Conservation (phyloP, 2,329 filamentous ascomycete genomes). For the Diaporthe nobilis region DNA sequence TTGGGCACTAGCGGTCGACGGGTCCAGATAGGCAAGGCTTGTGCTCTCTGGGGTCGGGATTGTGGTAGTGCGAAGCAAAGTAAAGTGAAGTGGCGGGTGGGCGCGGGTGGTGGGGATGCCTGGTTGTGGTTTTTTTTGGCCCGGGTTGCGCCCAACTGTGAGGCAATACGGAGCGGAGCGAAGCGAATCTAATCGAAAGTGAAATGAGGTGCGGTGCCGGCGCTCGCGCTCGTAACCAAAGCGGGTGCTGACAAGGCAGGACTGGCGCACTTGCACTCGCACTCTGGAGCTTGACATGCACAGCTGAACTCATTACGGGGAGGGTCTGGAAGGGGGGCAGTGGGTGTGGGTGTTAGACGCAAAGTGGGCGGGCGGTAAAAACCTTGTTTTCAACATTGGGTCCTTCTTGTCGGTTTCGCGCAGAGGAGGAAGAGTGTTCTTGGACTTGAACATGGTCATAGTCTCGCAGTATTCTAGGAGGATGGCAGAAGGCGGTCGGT, state of each 20-base stretch:
- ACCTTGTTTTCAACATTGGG: conserved; percentile 48
- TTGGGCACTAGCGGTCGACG: conserved; percentile 13
- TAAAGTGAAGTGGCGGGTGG: conserved; percentile 31
- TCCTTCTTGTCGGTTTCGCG: conserved; percentile 48
- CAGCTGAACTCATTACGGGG: background rate
- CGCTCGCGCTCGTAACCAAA: background rate
- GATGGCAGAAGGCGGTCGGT: conserved; percentile 9
- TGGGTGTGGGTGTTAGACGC: conserved; percentile 16
- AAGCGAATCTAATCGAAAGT: conserved; percentile 10
- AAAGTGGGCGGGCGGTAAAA: conserved; percentile 38
- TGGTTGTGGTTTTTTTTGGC: conserved; percentile 25
- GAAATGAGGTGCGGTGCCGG: conserved; percentile 11
- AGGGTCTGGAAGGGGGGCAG: background rate
- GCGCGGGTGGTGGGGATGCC: conserved; percentile 14
- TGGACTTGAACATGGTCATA: conserved; percentile 47
- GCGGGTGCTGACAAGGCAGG: conserved; percentile 24
- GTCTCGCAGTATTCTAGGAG: conserved; percentile 1
- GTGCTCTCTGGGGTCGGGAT: conserved; percentile 11
- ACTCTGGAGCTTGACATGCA: background rate
- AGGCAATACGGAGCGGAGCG: conserved; percentile 34
- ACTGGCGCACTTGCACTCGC: conserved; percentile 21
- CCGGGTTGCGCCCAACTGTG: conserved; percentile 31
- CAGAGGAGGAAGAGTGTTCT: conserved; percentile 47
- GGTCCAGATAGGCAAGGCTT: conserved; percentile 21
- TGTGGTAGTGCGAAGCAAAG: conserved; percentile 9